Percentiles rank a stretch among this genome's conserved stretches.
Evolutionary conservation across 352 stramenopile species (phyloP).

Genomic region (Phytophthora fragariae): DNA sequence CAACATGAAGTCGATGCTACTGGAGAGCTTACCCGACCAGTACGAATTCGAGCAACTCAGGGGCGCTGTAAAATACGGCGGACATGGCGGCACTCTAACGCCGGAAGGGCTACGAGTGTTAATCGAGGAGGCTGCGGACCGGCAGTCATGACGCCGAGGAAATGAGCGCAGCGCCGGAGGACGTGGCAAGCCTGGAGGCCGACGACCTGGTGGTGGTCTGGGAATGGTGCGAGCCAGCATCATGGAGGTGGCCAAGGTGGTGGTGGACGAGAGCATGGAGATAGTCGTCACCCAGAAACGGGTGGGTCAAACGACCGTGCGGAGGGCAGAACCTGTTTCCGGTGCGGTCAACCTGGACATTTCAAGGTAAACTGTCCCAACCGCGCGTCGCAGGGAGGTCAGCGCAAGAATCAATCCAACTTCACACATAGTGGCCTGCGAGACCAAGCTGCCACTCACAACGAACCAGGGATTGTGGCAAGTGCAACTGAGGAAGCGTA

Average conservation of each 20-base stretch:
- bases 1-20: constrained; percentile 10
- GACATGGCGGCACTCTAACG: neutral
- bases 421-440: too few species aligned
- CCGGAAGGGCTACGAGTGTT: neutral
- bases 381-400: too few species aligned
- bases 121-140: neutral
- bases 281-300: too few species aligned
- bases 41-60: constrained; percentile 5
- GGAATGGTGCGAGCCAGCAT: neutral
- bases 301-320: too few species aligned
- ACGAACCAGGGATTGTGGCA: too few species aligned
- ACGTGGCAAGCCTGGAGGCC: neutral
- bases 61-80: constrained; percentile 1
- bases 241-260: too few species aligned
- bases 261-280: too few species aligned
- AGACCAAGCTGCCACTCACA: too few species aligned
- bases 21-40: constrained; percentile 2
- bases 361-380: too few species aligned
- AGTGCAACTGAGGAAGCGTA: neutral
- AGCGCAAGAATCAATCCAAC: too few species aligned
- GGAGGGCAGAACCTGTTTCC: too few species aligned
- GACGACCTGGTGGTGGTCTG: neutral
- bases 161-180: neutral
- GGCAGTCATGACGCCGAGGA: neutral
- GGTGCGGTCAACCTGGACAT: too few species aligned